A percentile compares a stretch with the other conserved stretches of the same genome.
These are phyloP conservation scores for Polygonum maritimum DNA, from an alignment of 148 eudicot genomes.

Conservation along the genomic window DNA sequence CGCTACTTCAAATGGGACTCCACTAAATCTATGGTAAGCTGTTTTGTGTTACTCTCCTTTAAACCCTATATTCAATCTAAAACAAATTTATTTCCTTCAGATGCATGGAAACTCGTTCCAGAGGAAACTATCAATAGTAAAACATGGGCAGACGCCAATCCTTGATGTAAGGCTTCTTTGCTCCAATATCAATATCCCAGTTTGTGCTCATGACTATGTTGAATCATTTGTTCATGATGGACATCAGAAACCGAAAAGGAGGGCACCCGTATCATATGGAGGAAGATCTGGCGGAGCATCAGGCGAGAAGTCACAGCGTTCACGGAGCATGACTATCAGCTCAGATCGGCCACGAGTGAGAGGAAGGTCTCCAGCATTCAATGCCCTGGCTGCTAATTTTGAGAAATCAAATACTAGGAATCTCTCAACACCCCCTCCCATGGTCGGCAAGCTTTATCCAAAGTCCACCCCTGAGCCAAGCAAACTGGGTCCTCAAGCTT, in stretches of 20 bases:
- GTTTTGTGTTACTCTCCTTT: background rate
- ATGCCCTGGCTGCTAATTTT: slow-evolving; percentile 84
- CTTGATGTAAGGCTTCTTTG: slow-evolving; percentile 40
- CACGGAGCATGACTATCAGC: slow-evolving; percentile 87
- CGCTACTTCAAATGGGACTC: slow-evolving; percentile 94
- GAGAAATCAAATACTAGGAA: slow-evolving; percentile 78
- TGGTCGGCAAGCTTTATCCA: slow-evolving; percentile 65
- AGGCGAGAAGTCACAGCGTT: slow-evolving; percentile 83
- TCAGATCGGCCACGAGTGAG: slow-evolving; percentile 84
- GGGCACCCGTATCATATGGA: slow-evolving; percentile 60
- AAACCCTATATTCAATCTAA: background rate
- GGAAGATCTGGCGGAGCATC: slow-evolving; percentile 62
- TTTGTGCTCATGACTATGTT: background rate
- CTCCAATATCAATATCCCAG: background rate
- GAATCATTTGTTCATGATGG: background rate
- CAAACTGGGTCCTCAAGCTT: slow-evolving; percentile 48
- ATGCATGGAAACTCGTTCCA: slow-evolving; percentile 94
- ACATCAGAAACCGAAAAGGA: slow-evolving; percentile 82
- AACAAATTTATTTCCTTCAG: slow-evolving; percentile 27
- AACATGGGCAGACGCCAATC: slow-evolving; percentile 55
- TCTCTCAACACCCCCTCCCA: slow-evolving; percentile 95
- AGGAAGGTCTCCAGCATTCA: slow-evolving; percentile 97
- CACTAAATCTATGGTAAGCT: slow-evolving; percentile 62
- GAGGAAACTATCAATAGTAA: slow-evolving; percentile 62
- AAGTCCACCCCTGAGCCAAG: slow-evolving; percentile 67